Base-by-base conservation (phyloP, 1,139 yeast genomes). In the Suhomyces bokatorum region DNA sequence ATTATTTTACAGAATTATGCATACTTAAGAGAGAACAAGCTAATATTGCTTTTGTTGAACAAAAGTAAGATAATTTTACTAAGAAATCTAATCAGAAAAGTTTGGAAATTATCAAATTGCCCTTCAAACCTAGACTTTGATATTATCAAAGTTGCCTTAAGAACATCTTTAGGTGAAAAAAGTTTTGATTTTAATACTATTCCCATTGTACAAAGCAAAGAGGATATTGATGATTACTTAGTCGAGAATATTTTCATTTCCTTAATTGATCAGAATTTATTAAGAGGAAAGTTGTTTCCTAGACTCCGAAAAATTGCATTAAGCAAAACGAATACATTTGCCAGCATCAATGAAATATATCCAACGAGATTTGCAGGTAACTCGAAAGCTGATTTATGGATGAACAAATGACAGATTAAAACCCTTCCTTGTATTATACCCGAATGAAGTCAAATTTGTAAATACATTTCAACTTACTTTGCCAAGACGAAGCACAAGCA, bases 211-310 rank as follows among this genome's bases (percentile, higher is more conserved):
- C 47, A 48, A 28, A 43, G 41, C 49, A 30, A 48, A 42, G 35
- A 47, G 28, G 49, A 53, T 6, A 47, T 55, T n/a, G 71, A 66
- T 40, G 75, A 69, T 42, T 46, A 55, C 13, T 53, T 67, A 7
- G 58, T 75, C 5, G 85, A 80, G 46, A 80, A 79, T 46, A 53
- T 81, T 3, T 60, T 81, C 39, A 65, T 78, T 9, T 63, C 79
- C 4, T 56, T 81, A 17, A 73, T 78, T 29, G 85, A 78, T 52
- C 80, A 78, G 46, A 78, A 77, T 45, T 58, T 80, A 27, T 55
- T 81, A 33, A 76, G 73, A 49, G 85, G 83, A 0, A 81, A 80
- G 47, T 57, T 80, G 1, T 70, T 75, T 7, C 73, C 82, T 1
- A 61, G 74, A 20, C 56, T 68, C 4, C 65, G 73, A 31, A 65